These are phyloP conservation scores for Xylariales sp. DNA, from an alignment of 2,329 filamentous ascomycete genomes.

Conservation along the genomic window DNA sequence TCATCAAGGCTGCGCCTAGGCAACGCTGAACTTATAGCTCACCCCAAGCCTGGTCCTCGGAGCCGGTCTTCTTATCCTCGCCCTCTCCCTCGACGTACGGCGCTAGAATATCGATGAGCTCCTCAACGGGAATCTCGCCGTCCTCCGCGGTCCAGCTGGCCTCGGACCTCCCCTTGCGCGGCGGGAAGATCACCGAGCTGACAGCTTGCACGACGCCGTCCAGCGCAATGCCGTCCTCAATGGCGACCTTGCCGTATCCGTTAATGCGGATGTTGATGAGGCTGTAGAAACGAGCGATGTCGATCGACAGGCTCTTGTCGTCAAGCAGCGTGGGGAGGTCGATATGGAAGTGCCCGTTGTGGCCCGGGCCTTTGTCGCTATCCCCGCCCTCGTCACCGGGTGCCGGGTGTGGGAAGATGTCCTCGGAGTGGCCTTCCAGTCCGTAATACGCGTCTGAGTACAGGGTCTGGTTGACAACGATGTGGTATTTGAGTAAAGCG, in stretches of 20 bases:
- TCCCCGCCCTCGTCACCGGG: conserved; percentile 32
- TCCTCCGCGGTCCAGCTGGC: conserved; percentile 67
- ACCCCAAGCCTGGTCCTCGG: conserved; percentile 33
- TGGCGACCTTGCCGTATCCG: conserved; percentile 71
- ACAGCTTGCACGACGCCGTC: conserved; percentile 89
- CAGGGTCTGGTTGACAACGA: conserved; percentile 51
- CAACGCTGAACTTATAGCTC: conserved; percentile 36
- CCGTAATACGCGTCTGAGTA: conserved; percentile 87
- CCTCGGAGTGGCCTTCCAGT: conserved; percentile 31
- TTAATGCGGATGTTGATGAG: conserved; percentile 81
- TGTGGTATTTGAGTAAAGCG: conserved; percentile 65
- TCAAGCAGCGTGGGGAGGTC: conserved; percentile 79
- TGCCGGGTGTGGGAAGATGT: not conserved
- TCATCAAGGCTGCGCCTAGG: not conserved
- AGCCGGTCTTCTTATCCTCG: conserved; percentile 2
- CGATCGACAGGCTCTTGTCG: conserved; percentile 74
- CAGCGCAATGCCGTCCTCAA: conserved; percentile 77
- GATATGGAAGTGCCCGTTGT: conserved; percentile 68
- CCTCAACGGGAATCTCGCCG: conserved; percentile 51
- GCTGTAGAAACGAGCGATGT: conserved; percentile 75
- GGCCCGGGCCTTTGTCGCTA: conserved; percentile 41
- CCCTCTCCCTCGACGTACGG: conserved; percentile 55
- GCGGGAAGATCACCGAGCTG: conserved; percentile 78
- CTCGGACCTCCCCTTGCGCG: conserved; percentile 61
- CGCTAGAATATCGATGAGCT: conserved; percentile 38